Base-by-base conservation (phyloP, 192 early-diverging fungal genomes). In the Coemansia sp. region DNA sequence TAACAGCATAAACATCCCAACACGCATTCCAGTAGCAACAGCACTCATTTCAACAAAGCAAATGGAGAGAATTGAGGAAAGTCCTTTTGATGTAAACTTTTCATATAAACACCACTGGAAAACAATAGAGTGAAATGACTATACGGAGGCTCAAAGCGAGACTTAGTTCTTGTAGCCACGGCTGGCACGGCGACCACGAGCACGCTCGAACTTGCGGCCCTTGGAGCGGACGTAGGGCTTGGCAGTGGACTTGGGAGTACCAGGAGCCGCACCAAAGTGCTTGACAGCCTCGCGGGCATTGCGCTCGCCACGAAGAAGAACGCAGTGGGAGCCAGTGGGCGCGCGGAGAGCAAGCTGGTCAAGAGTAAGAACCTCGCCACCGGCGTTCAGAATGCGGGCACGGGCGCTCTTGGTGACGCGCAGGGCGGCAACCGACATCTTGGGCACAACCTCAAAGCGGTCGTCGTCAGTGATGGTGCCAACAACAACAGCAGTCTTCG, bases 201-300 rank as follows among this genome's bases (percentile, higher is more conserved):
- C 98, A 49, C 87, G 84, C 87, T 99, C 97, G 85, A 97, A 97
- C 93, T 99, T 99, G 89, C 98, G 92, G 70, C 98, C 98, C 93
- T 98, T 98, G 86, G 93, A 94, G 77, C 92, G 89, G 81, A 98
- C 91, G 85, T 94, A 97, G 70, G 98, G 98, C 89, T 89, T 91
- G 85, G 89, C 80, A 53, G 50, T 52, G 86, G 79, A 83, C 61
- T 75, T 72, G 79, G 92, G 91, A 58, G 85, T 86, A 77, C 92
- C 92, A 40, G 92, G 89, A 58, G 80, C 88, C 39, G 53, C 48
- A 64, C 98, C 98, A 76, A 99, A 99, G 91, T 99, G 98, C 93
- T 96, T 99, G 84, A 95, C 92, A 77, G 96, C 94, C 87, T 98
- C 95, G 77, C 98, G 93, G 71, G 91, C 81, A 86, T 88, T 96